These are phyloP conservation scores for Triticum timopheevii DNA, from an alignment of 176 grass and related monocot species.

Conservation along the genomic window DNA sequence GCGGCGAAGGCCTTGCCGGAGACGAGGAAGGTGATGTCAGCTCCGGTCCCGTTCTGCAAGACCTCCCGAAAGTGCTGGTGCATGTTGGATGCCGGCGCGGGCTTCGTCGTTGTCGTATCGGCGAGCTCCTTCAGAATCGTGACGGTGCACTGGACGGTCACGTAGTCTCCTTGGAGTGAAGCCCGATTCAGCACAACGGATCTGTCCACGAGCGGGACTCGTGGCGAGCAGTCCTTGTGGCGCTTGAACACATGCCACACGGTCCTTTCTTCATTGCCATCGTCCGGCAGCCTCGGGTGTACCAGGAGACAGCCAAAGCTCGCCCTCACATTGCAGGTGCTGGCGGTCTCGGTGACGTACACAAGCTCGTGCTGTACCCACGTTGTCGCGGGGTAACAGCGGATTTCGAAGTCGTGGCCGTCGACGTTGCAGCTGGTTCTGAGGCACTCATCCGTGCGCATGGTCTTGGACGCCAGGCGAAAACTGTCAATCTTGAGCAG, in stretches of 20 bases:
- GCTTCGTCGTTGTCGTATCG: accelerated
- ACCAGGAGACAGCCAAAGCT: neutral
- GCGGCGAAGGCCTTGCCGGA: neutral
- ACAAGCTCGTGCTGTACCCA: accelerated
- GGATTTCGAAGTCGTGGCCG: neutral
- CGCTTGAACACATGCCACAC: neutral
- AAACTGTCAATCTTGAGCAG: neutral
- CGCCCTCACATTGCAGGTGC: neutral
- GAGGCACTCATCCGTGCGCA: accelerated
- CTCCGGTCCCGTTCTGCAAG: neutral
- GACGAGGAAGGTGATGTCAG: neutral
- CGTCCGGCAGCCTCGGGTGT: neutral
- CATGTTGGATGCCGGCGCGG: neutral
- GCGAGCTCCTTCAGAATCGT: neutral
- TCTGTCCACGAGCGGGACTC: accelerated
- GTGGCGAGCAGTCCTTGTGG: neutral
- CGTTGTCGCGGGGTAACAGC: neutral
- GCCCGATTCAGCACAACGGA: accelerated
- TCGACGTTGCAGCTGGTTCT: neutral
- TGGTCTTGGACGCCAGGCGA: neutral
- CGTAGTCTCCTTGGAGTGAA: accelerated
- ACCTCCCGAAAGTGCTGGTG: neutral
- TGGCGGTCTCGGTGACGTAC: neutral
- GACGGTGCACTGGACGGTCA: neutral
- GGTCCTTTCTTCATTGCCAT: accelerated